Base-by-base conservation (phyloP, 306 rosid genomes). In the Ormosia emarginata region DNA sequence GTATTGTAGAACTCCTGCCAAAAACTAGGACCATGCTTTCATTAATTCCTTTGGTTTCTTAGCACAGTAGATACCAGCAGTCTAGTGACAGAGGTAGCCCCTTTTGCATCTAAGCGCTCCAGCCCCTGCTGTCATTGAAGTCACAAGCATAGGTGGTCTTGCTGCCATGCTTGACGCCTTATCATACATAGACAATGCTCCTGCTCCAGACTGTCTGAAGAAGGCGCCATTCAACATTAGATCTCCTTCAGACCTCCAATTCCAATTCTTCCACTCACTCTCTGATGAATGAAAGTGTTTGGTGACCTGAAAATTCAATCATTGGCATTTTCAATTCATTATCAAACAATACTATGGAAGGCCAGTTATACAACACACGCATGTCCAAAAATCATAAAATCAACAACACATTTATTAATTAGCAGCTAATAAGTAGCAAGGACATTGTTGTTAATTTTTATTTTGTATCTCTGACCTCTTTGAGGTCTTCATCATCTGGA, bases 211-310 rank as follows among this genome's bases (percentile, higher is more conserved):
- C 0, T 79, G 10, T 2, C 87, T 91, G 83, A 94, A 94, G 78
- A 87, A 88, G 0, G 97, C 98, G 0, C 98, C 98, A 78, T 94
- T 91, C 88, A 93, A 29, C 83, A 90, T 46, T 71, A 91, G 17
- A 72, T 94, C 97, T 58, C 98, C 97, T 40, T 82, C 73, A 0
- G 98, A 91, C 53, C 92, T 91, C 97, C 98, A 94, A 79, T 92
- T 93, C 98, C 97, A 94, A 0, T 80, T 88, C 80, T 83, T 89
- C 97, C 97, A 94, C 47, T 78, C 64, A 1, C 71, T 77, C 12
- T 84, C 61, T 34, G 86, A 65, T 62, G 94, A 84, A 14, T 81
- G 87, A 58, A 81, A 85, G 61, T 84, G 92, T 61, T 90, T 90
- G 0, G 98, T 88, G 0, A 94, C 83, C 96, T 93, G 82, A 79